Base-by-base conservation (phyloP, 2,329 filamentous ascomycete species). In the Aspergillus sp. region DNA sequence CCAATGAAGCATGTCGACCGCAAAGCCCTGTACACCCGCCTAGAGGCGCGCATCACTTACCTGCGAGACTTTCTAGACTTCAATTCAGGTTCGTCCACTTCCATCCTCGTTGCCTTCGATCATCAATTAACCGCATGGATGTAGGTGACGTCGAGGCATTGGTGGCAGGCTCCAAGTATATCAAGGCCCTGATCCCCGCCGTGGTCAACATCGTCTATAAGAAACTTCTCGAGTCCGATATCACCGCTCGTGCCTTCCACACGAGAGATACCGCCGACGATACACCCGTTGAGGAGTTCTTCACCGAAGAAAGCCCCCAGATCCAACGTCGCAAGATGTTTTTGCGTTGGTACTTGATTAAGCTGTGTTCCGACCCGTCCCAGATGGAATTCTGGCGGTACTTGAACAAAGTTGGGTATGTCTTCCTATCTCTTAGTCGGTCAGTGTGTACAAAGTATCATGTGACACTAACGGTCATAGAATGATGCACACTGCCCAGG, bases 151-250 rank as follows among this genome's bases (percentile, higher is more conserved):
- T 91, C 59, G 88, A 90, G 65, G 89, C 89, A 41, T 83, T 93
- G 39, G 81, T 85, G 13, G 80, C 82, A 2, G 90, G 89, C 63
- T 81, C 86, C 61, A 91, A 91, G 74, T 92, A 92, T 77, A 88
- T 92, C 78, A 90, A 89, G 70, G 86, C 88, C n/a, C 84, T 94
- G 32, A 92, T 94, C 64, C 91, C 91, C 1, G 88, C 90, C 49
- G 84, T 95, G 21, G 90, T 94, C 70, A 92, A 93, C 76, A 90
- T 92, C 62, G 89, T 94, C 36, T 95, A 94, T 80, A 87, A 88
- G 71, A 94, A 94, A 73, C 83, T 95, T 0, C 81, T 94, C 10
- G 85, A 88, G 70, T 91, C 90, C 76, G 91, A 94, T 72, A 91
- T 94, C 73, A 95, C 91, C 3, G 90, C 91, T 1, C 85, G 89